Conservation (phyloP, 768 basidiomycete genomes). For the Lactarius sanguifluus region DNA sequence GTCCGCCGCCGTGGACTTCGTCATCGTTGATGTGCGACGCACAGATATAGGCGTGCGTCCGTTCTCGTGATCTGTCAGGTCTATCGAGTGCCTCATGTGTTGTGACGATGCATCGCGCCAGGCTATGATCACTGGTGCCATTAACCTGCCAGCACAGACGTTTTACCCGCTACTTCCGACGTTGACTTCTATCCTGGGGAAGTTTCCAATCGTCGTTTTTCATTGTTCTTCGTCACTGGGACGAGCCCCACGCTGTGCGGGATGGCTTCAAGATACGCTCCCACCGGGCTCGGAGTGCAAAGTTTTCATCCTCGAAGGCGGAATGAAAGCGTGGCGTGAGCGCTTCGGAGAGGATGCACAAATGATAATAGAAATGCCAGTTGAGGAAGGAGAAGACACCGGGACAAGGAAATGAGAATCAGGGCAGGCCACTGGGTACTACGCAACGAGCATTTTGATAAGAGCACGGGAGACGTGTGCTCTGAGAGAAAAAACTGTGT, state of each 20-base stretch:
- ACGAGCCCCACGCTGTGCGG: constrained; percentile 31
- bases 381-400: constrained; percentile 1
- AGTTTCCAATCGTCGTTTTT: constrained; percentile 34
- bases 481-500: neutral
- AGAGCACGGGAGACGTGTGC: neutral
- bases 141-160: constrained; percentile 48
- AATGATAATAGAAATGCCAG: constrained; percentile 51
- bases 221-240: constrained; percentile 32
- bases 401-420: constrained; percentile 6
- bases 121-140: constrained; percentile 37
- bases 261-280: constrained; percentile 33
- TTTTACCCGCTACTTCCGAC: constrained; percentile 41
- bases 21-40: constrained; percentile 42
- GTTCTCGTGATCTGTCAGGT: neutral
- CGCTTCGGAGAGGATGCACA: constrained; percentile 27
- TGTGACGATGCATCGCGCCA: constrained; percentile 16
- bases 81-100: neutral
- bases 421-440: neutral
- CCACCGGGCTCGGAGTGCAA: constrained; percentile 22
- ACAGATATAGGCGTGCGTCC: constrained; percentile 41
- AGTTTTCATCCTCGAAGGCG: constrained; percentile 31
- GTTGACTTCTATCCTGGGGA: constrained; percentile 35
- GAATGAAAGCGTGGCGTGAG: constrained; percentile 33
- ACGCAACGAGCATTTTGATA: neutral
- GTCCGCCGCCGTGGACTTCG: constrained; percentile 31